phyloP scores from a whole-genome alignment of 768 basidiomycete genomes.

The Lentinula aciculospora region DNA sequence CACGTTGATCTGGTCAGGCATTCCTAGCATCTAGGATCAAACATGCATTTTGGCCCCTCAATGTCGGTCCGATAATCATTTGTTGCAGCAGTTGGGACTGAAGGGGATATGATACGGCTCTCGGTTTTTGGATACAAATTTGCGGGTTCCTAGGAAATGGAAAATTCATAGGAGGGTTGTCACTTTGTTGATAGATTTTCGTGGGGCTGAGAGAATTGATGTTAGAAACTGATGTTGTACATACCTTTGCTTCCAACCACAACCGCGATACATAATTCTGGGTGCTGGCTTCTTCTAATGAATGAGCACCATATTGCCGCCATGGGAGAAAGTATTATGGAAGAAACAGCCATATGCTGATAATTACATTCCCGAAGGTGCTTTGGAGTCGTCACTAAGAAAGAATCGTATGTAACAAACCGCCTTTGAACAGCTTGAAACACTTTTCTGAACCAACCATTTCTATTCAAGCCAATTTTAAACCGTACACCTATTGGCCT shows the following conservation, averaged over 20 bases:
- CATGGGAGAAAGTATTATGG: slow-evolving; percentile 80
- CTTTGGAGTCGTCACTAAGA: slow-evolving; percentile 74
- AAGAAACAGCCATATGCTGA: slow-evolving; percentile 71
- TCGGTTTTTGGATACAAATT: too few relatives aligned
- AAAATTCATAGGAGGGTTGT: too few relatives aligned
- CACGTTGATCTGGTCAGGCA: neutral
- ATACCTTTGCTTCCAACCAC: neutral
- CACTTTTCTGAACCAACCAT: neutral
- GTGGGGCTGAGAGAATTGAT: neutral
- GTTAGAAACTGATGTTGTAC: too few relatives aligned
- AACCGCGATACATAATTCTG: neutral
- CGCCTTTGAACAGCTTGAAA: neutral
- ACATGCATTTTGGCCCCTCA: neutral
- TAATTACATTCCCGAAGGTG: slow-evolving; percentile 71
- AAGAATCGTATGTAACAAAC: slow-evolving; percentile 66
- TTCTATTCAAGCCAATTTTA: slow-evolving; percentile 61
- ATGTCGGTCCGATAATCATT: neutral
- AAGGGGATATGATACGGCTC: neutral
- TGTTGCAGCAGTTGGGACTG: neutral
- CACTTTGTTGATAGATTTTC: neutral
- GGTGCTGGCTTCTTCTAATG: slow-evolving; percentile 12
- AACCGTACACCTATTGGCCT: slow-evolving; percentile 70
- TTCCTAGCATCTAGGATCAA: neutral
- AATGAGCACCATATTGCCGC: slow-evolving; percentile 11
- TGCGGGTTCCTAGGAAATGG: too few relatives aligned